Evolutionary conservation across 768 basidiomycete genomes (phyloP), one percentile per base, ranked within the genome.

Genomic region (Asterophora parasitica): DNA sequence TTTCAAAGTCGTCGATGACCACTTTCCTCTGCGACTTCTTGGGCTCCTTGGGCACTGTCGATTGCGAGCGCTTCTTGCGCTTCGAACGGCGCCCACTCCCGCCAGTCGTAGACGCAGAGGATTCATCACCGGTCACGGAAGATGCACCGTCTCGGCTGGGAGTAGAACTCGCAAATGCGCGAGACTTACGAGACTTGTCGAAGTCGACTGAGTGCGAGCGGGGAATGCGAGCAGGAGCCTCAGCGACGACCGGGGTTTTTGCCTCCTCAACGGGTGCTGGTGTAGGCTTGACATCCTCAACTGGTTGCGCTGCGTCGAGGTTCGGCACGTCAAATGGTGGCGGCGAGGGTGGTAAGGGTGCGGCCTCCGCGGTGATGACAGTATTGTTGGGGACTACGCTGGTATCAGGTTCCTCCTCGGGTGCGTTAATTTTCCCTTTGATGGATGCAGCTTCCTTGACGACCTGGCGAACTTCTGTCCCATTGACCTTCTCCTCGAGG

Each of bases 1-100:
- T 90, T 71, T 98, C 92, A 63, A 99, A 99, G 69, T 97, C 93
- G 55, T 91, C 80, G 49, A 98, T 78, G 36, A 74, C 71, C 28
- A 92, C 87, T 66, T 92, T 91, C 44, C 81, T 77, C 48, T 79
- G 83, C 58, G 79, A 79, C 59, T 77, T 79, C 64, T 65, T 73
- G 20, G 65, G 69, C 46, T 75, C 72, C 59, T 78, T 78, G 30
- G 77, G 79, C 37, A 75, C 57, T 43, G 61, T 61, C n/a, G 61
- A 62, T 37, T 49, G 50, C n/a, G 61, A 62, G 20, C 80, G 78
- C 56, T 78, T 83, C 68, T 81, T 83, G 34, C 75, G 72, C 33
- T 65, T 56, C 16, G 66, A 59, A n/a, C 51, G 46, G 32, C 52
- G 53, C 16, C 47, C 42, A 50, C 69, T 66, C 46, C 70, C 70